phyloP scores from a whole-genome alignment of 768 basidiomycete species.

The Lactarius akahatsu region DNA sequence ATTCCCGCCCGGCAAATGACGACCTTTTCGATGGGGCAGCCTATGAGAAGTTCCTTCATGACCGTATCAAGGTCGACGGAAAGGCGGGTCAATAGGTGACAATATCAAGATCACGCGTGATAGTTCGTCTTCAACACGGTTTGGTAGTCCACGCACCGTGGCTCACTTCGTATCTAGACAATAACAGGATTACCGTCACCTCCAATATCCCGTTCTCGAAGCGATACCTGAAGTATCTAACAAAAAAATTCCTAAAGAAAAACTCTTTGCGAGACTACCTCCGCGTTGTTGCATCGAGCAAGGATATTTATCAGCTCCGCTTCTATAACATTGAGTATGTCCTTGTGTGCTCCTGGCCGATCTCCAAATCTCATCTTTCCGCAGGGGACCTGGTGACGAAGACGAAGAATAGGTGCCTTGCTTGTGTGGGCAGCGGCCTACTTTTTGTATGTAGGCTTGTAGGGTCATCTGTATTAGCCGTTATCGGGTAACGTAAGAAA shows the following conservation, averaged over 20 bases:
- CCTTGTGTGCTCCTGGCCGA: slow-evolving; percentile 1
- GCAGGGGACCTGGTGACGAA: slow-evolving; percentile 51
- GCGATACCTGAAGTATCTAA: slow-evolving; percentile 97
- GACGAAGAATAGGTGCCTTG: slow-evolving; percentile 48
- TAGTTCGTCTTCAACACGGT: slow-evolving; percentile 49
- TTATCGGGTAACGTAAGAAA: not conserved
- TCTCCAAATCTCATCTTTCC: slow-evolving; percentile 12
- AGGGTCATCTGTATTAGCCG: too few relatives aligned
- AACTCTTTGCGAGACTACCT: slow-evolving; percentile 95
- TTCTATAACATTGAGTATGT: slow-evolving; percentile 93
- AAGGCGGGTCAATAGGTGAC: slow-evolving; percentile 91
- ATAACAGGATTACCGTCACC: slow-evolving; percentile 80
- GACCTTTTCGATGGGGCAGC: slow-evolving; percentile 60
- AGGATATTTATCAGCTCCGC: slow-evolving; percentile 91
- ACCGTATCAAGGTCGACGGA: slow-evolving; percentile 90
- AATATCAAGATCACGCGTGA: slow-evolving; percentile 83
- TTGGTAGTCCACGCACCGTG: not conserved
- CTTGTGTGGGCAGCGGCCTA: not conserved
- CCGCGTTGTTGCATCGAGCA: slow-evolving; percentile 91
- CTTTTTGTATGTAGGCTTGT: slow-evolving; percentile 1
- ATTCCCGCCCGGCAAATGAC: slow-evolving; percentile 74
- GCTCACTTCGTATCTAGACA: slow-evolving; percentile 45
- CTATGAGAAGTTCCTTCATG: slow-evolving; percentile 88
- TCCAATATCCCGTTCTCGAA: slow-evolving; percentile 92
- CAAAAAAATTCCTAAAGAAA: slow-evolving; percentile 99